Percentiles rank a stretch among this genome's conserved stretches.
Conservation (phyloP, 192 early-diverging fungal genomes). For the Lobosporangium transversale region DNA sequence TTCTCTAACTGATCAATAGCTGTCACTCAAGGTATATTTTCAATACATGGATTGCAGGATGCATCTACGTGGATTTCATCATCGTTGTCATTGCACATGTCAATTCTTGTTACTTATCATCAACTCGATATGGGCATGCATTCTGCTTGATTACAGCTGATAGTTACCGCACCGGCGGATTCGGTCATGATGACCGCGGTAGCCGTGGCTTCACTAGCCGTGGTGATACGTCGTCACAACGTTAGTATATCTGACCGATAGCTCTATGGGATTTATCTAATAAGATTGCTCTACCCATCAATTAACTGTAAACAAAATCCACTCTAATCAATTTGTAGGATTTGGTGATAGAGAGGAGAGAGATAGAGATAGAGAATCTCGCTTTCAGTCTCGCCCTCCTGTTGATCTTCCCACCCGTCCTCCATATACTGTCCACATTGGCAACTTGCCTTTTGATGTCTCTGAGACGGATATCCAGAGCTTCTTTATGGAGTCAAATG, state of each 20-base stretch:
- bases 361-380: conserved; percentile 55
- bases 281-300: neutral
- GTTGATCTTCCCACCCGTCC: conserved; percentile 81
- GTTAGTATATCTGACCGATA: neutral
- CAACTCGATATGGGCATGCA: neutral
- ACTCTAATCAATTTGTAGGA: conserved; percentile 13
- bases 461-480: conserved; percentile 78
- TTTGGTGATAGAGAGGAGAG: conserved; percentile 38
- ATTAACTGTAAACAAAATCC: neutral
- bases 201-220: conserved; percentile 52
- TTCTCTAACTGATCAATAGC: conserved; percentile 8
- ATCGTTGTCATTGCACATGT: too few relatives aligned
- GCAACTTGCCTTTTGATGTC: conserved; percentile 89
- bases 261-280: conserved; percentile 8
- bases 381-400: conserved; percentile 58
- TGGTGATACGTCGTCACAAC: conserved; percentile 33
- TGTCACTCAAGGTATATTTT: neutral
- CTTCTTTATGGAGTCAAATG: conserved; percentile 79
- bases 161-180: conserved; percentile 48
- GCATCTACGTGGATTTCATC: conserved; percentile 9
- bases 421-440: conserved; percentile 91
- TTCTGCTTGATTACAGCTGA: conserved; percentile 10
- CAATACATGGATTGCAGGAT: neutral
- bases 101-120: conserved; percentile 3
- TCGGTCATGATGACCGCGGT: conserved; percentile 31